Base-by-base conservation (phyloP, 352 stramenopile genomes). In the Phytophthora macrochlamydospora region DNA sequence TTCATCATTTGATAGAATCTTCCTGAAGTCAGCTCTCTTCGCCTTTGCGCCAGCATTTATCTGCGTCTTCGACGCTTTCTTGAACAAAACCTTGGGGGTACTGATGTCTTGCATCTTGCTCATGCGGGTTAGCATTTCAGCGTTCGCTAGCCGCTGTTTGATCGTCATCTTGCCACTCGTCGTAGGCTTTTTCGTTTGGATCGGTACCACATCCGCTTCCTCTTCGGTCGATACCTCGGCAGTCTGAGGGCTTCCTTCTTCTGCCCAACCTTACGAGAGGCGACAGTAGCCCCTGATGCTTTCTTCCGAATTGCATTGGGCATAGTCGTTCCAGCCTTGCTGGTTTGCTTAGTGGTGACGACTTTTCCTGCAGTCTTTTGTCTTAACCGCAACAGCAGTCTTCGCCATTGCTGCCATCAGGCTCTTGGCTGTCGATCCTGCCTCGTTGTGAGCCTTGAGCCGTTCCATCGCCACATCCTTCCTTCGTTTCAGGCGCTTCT, bases 11-110 rank as follows among this genome's bases (percentile, higher is more conserved):
- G 52, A 46, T n/a, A 83, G 35, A 9, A 73, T 60, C 56, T 89
- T 71, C 46, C 79, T 71, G 59, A 89, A 87, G 45, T 85, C 73
- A 3, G 73, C 56, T n/a, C 69, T 73, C 62, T 89, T 87, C 0
- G 59, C 63, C 9, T 65, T 76, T 43, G 52, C 56, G 3, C 59
- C 48, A 38, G 67, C 67, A 52, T 83, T 75, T 43, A 74, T 85
- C 13, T 76, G 51, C 2, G 51, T 24, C 8, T 79, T 79, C 38
- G 76, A 83, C 4, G 51, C 61, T 50, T 89, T 91, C 62, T 89
- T 90, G 7, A 50, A 56, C n/a, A 80, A 44, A 11, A 89, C 78
- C 62, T 89, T 91, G 24, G 84, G 84, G 9, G 84, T 92, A 33
- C 64, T 75, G 31, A 91, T 78, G 32, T 92, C 84, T 48, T 89